A percentile compares a stretch with the other conserved stretches of the same genome.
Conservation (phyloP, 169 alveolate genomes). For the Nephromyces sp. region DNA sequence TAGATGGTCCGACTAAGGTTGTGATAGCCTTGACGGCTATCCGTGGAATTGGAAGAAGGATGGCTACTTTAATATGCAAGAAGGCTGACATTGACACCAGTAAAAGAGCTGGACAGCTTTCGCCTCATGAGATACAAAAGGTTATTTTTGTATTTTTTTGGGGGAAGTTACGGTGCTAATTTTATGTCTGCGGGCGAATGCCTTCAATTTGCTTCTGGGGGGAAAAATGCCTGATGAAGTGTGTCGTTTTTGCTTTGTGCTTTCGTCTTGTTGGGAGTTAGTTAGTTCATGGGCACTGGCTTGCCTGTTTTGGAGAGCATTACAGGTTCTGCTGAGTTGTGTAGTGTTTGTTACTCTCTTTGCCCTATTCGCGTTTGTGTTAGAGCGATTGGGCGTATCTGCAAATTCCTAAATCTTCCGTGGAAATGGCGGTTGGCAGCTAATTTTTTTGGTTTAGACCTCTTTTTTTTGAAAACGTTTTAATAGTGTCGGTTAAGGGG, state of each 20-base stretch:
- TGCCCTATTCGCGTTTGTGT: not conserved
- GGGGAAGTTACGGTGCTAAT: not conserved
- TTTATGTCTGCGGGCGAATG: not conserved
- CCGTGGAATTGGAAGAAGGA: slow-evolving; percentile 95
- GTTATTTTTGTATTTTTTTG: not conserved
- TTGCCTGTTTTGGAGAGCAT: not conserved
- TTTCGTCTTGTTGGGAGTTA: slow-evolving; percentile 37
- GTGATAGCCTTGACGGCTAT: slow-evolving; percentile 88
- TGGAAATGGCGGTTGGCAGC: no score
- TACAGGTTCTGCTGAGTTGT: not conserved
- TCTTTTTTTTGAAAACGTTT: no score
- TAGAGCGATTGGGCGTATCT: not conserved
- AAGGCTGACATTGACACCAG: slow-evolving; percentile 90
- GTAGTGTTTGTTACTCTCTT: not conserved
- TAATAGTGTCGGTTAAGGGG: no score
- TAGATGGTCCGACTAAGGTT: slow-evolving; percentile 95
- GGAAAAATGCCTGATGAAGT: not conserved
- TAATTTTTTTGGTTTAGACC: no score
- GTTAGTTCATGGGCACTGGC: not conserved
- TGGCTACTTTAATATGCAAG: slow-evolving; percentile 90
- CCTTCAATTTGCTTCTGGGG: not conserved
- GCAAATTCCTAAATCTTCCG: not conserved
- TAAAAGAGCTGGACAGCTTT: slow-evolving; percentile 68
- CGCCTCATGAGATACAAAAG: slow-evolving; percentile 30
- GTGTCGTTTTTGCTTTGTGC: slow-evolving; percentile 13